These are phyloP conservation scores for Fusarium temperatum DNA, from an alignment of 2,329 filamentous ascomycete species.

Conservation along the genomic window DNA sequence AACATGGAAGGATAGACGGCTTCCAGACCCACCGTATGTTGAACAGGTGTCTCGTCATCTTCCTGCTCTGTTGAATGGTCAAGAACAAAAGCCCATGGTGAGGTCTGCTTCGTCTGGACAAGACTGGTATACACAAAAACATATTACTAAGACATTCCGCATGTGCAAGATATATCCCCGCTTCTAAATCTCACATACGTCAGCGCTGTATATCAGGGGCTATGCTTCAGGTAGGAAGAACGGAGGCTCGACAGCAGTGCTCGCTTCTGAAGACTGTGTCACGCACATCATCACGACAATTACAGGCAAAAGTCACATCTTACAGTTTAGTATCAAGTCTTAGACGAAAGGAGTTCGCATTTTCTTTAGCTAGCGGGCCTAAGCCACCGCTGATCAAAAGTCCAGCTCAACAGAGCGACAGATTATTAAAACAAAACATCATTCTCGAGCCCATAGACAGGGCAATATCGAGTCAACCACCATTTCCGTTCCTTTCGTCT, in stretches of 20 bases:
- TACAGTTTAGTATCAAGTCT: fast-evolving
- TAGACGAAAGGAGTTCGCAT: background rate
- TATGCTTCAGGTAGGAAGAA: too few species aligned
- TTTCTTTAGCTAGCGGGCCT: background rate
- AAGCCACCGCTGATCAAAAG: background rate
- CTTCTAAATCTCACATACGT: too few species aligned
- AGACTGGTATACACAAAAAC: too few species aligned
- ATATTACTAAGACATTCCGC: too few species aligned
- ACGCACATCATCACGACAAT: fast-evolving
- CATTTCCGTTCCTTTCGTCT: background rate
- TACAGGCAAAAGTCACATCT: background rate
- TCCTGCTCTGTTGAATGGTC: too few species aligned
- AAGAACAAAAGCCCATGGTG: too few species aligned
- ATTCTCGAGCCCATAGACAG: background rate
- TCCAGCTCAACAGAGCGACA: background rate
- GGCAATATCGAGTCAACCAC: background rate
- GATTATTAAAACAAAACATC: background rate
- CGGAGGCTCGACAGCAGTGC: too few species aligned
- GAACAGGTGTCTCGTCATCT: too few species aligned
- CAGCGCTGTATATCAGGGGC: too few species aligned
- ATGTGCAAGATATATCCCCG: too few species aligned
- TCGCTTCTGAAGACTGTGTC: background rate
- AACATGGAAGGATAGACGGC: background rate
- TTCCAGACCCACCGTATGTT: too few species aligned
- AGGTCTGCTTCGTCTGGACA: too few species aligned